Conservation (phyloP, 345 rosid genomes). For the Ceriops zippeliana region DNA sequence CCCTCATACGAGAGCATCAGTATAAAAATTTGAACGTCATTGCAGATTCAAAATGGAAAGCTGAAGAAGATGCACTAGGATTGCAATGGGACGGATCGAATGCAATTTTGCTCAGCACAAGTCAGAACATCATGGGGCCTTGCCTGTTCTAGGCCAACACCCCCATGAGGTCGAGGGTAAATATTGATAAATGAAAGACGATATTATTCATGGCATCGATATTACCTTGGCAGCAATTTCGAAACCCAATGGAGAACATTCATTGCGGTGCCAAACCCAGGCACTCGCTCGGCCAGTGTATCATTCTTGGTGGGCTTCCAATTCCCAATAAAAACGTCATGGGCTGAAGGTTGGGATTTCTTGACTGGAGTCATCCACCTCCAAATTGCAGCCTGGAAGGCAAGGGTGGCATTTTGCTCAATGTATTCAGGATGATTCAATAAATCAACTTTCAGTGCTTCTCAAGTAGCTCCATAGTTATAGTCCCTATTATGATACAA, state of each 20-base stretch:
- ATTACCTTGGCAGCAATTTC: constrained; percentile 47
- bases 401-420: constrained; percentile 32
- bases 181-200: constrained; percentile 64
- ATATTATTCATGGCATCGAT: constrained; percentile 73
- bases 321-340: constrained; percentile 25
- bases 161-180: constrained; percentile 81
- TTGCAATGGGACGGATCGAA: constrained; percentile 65
- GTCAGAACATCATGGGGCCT: constrained; percentile 56
- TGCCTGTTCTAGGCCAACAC: constrained; percentile 72
- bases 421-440: constrained; percentile 35
- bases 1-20: too few relatives aligned
- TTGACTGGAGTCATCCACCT: constrained; percentile 25
- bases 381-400: constrained; percentile 32
- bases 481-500: constrained; percentile 23
- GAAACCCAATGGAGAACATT: constrained; percentile 28
- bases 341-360: constrained; percentile 34
- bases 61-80: constrained; percentile 42
- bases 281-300: constrained; percentile 21
- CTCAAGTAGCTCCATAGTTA: constrained; percentile 27
- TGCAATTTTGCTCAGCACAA: constrained; percentile 70
- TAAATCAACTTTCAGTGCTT: constrained; percentile 24
- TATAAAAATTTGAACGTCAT: too few relatives aligned
- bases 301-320: constrained; percentile 37
- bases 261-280: constrained; percentile 34
- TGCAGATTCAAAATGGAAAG: background rate